Evolutionary conservation across 164 flowering plant species (phyloP), one percentile per base, ranked within the genome.

Genomic region (Macadamia integrifolia): DNA sequence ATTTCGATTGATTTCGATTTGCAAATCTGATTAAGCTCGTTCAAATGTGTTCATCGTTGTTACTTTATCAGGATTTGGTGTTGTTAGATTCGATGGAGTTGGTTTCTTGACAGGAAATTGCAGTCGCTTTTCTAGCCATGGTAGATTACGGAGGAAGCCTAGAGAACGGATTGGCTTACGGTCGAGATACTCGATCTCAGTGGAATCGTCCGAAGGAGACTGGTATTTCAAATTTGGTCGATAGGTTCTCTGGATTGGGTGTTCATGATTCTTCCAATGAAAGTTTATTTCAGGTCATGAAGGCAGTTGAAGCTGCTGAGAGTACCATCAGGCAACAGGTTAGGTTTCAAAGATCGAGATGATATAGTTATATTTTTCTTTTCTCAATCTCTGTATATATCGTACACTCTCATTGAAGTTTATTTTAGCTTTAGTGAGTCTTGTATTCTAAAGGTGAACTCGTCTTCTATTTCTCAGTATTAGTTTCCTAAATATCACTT

Each of bases 221-320:
- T 59, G 90, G 84, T 17, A 69, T 70, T 58, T 83, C 75, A 60
- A 76, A 75, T 77, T 75, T 87, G 71, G 86, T 72, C 4, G 80
- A 78, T 6, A 81, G 69, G 72, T 77, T 89, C 8, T 76, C 88
- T 6, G 85, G 78, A 13, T 53, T 87, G 65, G 82, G 62, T 6
- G 72, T 85, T 42, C 71, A 69, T 9, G 84, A 80, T 62, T 66
- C 80, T 23, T 56, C 73, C 17, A 72, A 58, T 60, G 67, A 64
- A 46, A 65, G 40, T 56, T 71, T 87, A 67, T 79, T 86, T 77
- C 93, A 88, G 87, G 88, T 91, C 53, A 85, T 84, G 85, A 87
- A 91, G 72, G 97, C 97, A 29, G 93, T 91, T 6, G 93, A 91
- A 76, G 92, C 87, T 55, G 97, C 97, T 3, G 93, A 88, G 74